Percentiles rank a stretch among this genome's conserved stretches.
phyloP scores from a whole-genome alignment of 2,329 filamentous ascomycete genomes.

The Fusarium coicis region DNA sequence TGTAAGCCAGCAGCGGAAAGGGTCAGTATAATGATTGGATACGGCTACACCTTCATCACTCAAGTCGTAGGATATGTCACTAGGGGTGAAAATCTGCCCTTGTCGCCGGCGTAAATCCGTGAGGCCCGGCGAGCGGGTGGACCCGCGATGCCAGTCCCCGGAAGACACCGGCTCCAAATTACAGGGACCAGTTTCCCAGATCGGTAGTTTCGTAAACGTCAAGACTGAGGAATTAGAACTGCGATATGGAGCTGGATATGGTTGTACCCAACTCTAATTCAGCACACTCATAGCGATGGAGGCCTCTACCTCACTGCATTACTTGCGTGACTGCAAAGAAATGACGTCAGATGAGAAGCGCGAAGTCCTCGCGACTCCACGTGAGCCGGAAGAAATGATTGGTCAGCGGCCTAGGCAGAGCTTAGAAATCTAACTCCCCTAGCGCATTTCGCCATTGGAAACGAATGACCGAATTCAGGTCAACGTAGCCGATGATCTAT shows the following conservation, averaged over 20 bases:
- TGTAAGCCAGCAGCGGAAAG: not conserved
- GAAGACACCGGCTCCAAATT: slow-evolving; percentile 16
- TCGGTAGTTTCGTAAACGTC: not conserved
- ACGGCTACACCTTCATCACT: not conserved
- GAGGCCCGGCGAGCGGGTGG: slow-evolving; percentile 3
- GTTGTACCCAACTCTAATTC: not conserved
- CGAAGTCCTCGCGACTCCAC: slow-evolving; percentile 42
- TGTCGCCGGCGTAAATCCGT: slow-evolving; percentile 25
- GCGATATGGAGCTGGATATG: not conserved
- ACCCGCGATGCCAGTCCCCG: slow-evolving; percentile 4
- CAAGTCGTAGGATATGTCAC: not conserved
- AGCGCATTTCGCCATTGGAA: slow-evolving; percentile 41
- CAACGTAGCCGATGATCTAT: slow-evolving; percentile 18
- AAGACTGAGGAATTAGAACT: not conserved
- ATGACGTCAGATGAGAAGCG: slow-evolving; percentile 43
- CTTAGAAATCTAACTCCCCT: slow-evolving; percentile 46
- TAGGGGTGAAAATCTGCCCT: slow-evolving; percentile 2
- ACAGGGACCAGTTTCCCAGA: slow-evolving; percentile 16
- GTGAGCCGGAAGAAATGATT: slow-evolving; percentile 45
- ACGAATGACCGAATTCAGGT: slow-evolving; percentile 25
- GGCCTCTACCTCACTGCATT: not conserved
- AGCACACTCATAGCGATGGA: not conserved
- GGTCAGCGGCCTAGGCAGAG: slow-evolving; percentile 36
- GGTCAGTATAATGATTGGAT: slow-evolving; percentile 8
- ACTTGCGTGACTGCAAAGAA: not conserved